Evolutionary conservation across 805 yeast species (phyloP), one percentile per base, ranked within the genome.

Genomic region (Ogataea trehalophila): DNA sequence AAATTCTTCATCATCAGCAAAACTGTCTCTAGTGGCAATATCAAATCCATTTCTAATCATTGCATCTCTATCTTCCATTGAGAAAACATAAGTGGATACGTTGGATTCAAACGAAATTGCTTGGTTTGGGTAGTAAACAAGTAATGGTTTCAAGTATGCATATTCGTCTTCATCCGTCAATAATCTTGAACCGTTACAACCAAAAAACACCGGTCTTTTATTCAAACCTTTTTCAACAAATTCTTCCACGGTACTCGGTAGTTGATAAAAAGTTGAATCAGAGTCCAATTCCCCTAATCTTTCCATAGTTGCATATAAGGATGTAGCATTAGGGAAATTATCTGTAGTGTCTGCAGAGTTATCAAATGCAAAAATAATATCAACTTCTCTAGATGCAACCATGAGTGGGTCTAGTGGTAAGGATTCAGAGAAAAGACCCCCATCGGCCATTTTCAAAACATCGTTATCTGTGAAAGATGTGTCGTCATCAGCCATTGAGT

Each of bases 31-130:
- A 1, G 90, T 73, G 9, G 81, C 79, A 20, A 77, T 69, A 54
- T 86, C 85, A 60, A 76, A 85, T 9, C 95, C 96, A 62, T 88
- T 88, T 49, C 69, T 62, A 48, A 88, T 75, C 73, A 87, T 73
- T 0, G 74, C 72, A 45, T 69, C 66, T 57, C 83, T 76, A 54
- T 83, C 85, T 0, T 69, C 70, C 57, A 81, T 82, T 1, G 78
- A 65, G 65, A 85, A 68, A 61, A 79, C 72, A 60, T 71, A 76
- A 2, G 88, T 79, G 2, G 85, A 74, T 8, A 81, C 74, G 60
- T 88, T 88, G 20, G 92, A 77, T 59, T 69, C 65, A 58, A 61
- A 77, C 23, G 83, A 71, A 55, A 77, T 75, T 26, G 84, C 80
- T 29, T 76, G 63, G 63, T 88, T 88, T 49, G 95, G 90, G 48